Conservation (phyloP, 2,329 filamentous ascomycete genomes). For the Hyphodiscus sp. region DNA sequence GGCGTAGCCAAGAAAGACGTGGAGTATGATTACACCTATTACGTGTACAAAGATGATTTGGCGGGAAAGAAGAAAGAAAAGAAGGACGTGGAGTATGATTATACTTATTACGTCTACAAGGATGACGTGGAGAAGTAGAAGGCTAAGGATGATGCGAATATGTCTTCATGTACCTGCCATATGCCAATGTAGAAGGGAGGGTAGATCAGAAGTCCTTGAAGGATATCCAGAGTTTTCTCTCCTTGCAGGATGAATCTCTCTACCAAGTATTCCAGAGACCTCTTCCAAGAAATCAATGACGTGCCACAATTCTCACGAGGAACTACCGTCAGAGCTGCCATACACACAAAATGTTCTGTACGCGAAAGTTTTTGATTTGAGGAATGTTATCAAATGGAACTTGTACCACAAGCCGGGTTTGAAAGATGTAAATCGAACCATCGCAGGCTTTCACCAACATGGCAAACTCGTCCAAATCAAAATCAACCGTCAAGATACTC, state of each 20-base stretch:
- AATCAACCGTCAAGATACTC: too few relatives aligned
- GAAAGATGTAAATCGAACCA: constrained; percentile 9
- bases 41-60: too few relatives aligned
- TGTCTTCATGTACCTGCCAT: too few relatives aligned
- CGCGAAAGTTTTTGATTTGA: constrained; percentile 4
- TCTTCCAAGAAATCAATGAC: constrained; percentile 6
- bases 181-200: too few relatives aligned
- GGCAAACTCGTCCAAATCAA: too few relatives aligned
- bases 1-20: too few relatives aligned
- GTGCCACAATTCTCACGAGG: constrained; percentile 6
- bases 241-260: constrained; percentile 9
- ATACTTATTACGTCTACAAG: too few relatives aligned
- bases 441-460: not conserved
- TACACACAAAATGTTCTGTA: constrained; percentile 13
- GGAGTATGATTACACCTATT: too few relatives aligned
- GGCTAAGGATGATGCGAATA: too few relatives aligned
- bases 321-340: constrained; percentile 9
- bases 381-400: constrained; percentile 15
- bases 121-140: too few relatives aligned
- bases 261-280: constrained; percentile 12
- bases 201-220: constrained; percentile 25
- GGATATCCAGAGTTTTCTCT: constrained; percentile 25
- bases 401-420: constrained; percentile 4
- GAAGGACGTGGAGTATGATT: too few relatives aligned
- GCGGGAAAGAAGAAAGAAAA: too few relatives aligned